Base-by-base conservation (phyloP, 78 protist species). In the Emiliania huxleyi region DNA sequence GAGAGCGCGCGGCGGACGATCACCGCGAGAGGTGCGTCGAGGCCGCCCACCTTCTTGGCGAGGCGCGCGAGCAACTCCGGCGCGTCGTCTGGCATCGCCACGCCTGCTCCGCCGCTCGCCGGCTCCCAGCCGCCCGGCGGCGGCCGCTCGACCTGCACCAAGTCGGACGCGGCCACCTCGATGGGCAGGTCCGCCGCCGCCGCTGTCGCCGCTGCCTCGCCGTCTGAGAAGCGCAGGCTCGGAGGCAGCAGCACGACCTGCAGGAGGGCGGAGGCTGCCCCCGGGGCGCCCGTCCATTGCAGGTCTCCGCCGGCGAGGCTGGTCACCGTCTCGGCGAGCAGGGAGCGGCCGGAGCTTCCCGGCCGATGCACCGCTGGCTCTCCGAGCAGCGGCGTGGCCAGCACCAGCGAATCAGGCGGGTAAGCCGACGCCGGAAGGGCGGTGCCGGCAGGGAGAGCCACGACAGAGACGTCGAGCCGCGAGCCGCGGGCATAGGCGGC, bases 1-100 rank as follows among this genome's bases (percentile, higher is more conserved):
- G 83, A 81, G 42, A 89, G 92, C 55, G 69, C 52, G 2, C 92
- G 92, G 38, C 92, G 75, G 21, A 56, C 92, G 83, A 89, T 69
- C 22, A 25, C n/a, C 22, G 8, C 40, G 23, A 89, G 35, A 52
- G 25, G 52, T 0, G 52, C n/a, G 38, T 42, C 92, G 12, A 89
- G 42, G 1, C 92, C 91, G 15, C 92, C 92, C 40, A 89, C 62
- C 29, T 43, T 15, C 62, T 52, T 8, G 29, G 29, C 29, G 29
- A 52, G 62, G 29, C 62, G 62, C 62, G 62, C 62, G 29, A 52
- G 8, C 62, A 52, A 15, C 62, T 8, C 62, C 29, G 62, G 62
- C 29, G 15, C 62, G 62, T 52, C 62, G 62, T 15, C 62, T 19
- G 62, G 15, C 29, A n/a, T 15, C 62, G 62, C 29, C 62, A 52